phyloP scores from a whole-genome alignment of 257 asterid species.

The Penstemon eatonii region DNA sequence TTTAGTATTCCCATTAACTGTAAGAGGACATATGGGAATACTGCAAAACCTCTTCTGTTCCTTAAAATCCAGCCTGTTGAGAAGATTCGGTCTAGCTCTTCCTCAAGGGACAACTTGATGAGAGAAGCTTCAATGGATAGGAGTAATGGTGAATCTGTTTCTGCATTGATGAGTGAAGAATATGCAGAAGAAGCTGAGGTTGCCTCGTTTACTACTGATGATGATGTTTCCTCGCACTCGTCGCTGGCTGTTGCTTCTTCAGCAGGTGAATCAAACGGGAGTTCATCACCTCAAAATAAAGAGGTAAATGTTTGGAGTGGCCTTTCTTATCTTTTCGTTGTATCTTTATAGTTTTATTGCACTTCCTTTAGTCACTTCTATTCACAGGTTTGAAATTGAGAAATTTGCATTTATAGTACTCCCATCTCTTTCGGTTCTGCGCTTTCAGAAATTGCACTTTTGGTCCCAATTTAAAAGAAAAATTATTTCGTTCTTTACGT shows the following conservation, averaged over 20 bases:
- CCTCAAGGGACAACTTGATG: slow-evolving; percentile 45
- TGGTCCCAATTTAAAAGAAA: no score
- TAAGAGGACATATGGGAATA: slow-evolving; percentile 68
- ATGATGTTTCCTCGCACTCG: slow-evolving; percentile 75
- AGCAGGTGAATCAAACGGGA: slow-evolving; percentile 55
- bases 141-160: slow-evolving; percentile 52
- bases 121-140: slow-evolving; percentile 57
- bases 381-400: neutral
- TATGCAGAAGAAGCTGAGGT: slow-evolving; percentile 75
- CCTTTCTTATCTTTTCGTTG: neutral
- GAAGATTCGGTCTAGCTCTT: slow-evolving; percentile 42
- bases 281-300: slow-evolving; percentile 52
- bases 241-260: slow-evolving; percentile 59
- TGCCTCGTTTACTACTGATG: slow-evolving; percentile 62
- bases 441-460: no score
- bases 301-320: slow-evolving; percentile 42
- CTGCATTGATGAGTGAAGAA: slow-evolving; percentile 68
- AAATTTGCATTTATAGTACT: no score
- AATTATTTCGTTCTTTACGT: no score
- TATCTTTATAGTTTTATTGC: neutral
- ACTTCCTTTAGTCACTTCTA: neutral
- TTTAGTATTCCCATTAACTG: slow-evolving; percentile 60
- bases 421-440: no score
- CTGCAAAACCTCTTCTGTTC: slow-evolving; percentile 64
- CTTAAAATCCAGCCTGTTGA: slow-evolving; percentile 56